phyloP scores from a whole-genome alignment of 345 rosid genomes.

The Ceriops decandra region DNA sequence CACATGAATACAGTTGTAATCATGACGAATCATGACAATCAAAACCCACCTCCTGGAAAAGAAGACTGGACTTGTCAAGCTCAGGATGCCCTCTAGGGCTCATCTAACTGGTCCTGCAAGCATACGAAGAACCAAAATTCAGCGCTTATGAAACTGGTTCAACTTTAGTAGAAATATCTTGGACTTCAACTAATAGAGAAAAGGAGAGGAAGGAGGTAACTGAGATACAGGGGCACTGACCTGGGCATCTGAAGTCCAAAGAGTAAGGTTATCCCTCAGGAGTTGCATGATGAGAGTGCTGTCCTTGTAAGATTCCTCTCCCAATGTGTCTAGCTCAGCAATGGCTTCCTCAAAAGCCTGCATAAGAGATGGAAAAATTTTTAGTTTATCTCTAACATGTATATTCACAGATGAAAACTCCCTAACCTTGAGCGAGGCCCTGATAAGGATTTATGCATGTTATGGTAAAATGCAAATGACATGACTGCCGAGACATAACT shows the following conservation, averaged over 20 bases:
- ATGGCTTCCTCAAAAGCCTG: slow-evolving; percentile 97
- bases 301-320: slow-evolving; percentile 98
- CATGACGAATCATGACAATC: slow-evolving; percentile 50
- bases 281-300: slow-evolving; percentile 98
- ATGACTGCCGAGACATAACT: neutral
- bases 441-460: neutral
- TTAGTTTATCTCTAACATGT: neutral
- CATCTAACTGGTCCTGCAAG: slow-evolving; percentile 74
- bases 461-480: neutral
- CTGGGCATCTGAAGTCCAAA: slow-evolving; percentile 97
- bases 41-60: slow-evolving; percentile 59
- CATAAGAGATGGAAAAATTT: neutral
- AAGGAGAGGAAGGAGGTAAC: neutral
- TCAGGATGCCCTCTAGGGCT: slow-evolving; percentile 41
- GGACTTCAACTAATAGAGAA: neutral
- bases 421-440: neutral
- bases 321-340: slow-evolving; percentile 87
- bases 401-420: neutral
- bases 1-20: slow-evolving; percentile 27
- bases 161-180: neutral
- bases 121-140: neutral
- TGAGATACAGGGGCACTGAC: slow-evolving; percentile 23
- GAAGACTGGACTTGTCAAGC: slow-evolving; percentile 35
- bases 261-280: slow-evolving; percentile 90
- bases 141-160: neutral